Base-by-base conservation (phyloP, 73 alveolate species). In the Paramecium pentaurelia region DNA sequence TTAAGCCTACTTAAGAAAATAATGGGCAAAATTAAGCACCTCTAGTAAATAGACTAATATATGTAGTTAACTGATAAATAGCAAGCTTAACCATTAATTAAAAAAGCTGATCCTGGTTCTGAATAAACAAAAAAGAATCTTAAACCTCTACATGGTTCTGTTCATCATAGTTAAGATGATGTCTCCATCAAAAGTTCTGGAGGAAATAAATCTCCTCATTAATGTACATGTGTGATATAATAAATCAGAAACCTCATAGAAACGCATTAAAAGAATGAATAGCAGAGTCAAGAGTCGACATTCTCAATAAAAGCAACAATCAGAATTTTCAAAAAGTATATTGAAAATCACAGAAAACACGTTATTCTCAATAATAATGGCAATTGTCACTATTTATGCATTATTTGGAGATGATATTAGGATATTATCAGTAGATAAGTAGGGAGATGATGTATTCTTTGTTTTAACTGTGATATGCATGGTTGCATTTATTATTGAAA, bases 371-470 rank as follows among this genome's bases (percentile, higher is more conserved):
- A 80, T 89, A 9, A 80, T 93, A 40, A 95, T 97, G 98, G 94
- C 97, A 36, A 14, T 93, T 22, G 88, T 97, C 3, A 97, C 99
- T 18, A 54, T 97, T 0, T 97, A 97, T 86, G 99, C 99, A 0
- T 89, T 97, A n/a, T 97, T 96, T 73, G 96, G 96, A 1, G 99
- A 97, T 90, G 98, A 97, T 91, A 36, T 97, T 27, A 30, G 99
- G 42, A 83, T 95, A 38, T 42, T 93, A 6, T 58, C 93, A 12
- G 86, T 86, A 71, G 68, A 40, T 34, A 92, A 92, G 47, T 71
- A 70, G 11, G 89, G 92, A 51, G 96, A 93, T 92, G 77, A 77
- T 27, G 71, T 44, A 6, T 93, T 93, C 58, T 92, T 49, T 75
- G 88, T 68, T 4, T 30, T 92, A 20, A 92, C 95, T 32, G 38